phyloP scores from a whole-genome alignment of 768 basidiomycete species.

The Leccinum barrowsii region DNA sequence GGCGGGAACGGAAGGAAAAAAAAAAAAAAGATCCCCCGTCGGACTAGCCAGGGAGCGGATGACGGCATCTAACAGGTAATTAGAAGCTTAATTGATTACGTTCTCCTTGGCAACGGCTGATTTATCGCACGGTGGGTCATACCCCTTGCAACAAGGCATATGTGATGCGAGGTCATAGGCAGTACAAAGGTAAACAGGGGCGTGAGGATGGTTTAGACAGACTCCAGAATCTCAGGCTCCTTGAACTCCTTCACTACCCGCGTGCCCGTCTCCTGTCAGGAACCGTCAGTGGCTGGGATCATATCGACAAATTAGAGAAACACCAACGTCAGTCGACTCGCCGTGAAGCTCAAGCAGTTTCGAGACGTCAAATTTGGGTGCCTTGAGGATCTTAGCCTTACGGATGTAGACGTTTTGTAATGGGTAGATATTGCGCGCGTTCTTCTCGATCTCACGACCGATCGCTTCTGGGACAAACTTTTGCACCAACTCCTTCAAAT shows the following conservation, averaged over 20 bases:
- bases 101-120: background rate
- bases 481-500: slow-evolving; percentile 96
- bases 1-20: slow-evolving; percentile 2
- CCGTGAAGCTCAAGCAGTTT: slow-evolving; percentile 97
- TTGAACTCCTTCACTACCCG: slow-evolving; percentile 95
- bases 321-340: slow-evolving; percentile 84
- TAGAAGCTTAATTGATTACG: background rate
- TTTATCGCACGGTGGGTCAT: background rate
- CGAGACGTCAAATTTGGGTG: slow-evolving; percentile 93
- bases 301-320: background rate
- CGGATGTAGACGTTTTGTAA: slow-evolving; percentile 98
- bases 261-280: slow-evolving; percentile 82
- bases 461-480: slow-evolving; percentile 99
- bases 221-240: slow-evolving; percentile 91
- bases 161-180: slow-evolving; percentile 26
- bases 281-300: slow-evolving; percentile 3
- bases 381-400: slow-evolving; percentile 98
- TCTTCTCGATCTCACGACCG: slow-evolving; percentile 99
- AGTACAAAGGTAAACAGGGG: slow-evolving; percentile 37
- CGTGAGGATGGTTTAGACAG: slow-evolving; percentile 62
- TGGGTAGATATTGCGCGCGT: slow-evolving; percentile 93
- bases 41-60: background rate
- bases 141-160: slow-evolving; percentile 35
- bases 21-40: background rate
- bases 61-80: slow-evolving; percentile 1